Base-by-base conservation (phyloP, 1,284 basidiomycete species). In the Cerrena zonata region DNA sequence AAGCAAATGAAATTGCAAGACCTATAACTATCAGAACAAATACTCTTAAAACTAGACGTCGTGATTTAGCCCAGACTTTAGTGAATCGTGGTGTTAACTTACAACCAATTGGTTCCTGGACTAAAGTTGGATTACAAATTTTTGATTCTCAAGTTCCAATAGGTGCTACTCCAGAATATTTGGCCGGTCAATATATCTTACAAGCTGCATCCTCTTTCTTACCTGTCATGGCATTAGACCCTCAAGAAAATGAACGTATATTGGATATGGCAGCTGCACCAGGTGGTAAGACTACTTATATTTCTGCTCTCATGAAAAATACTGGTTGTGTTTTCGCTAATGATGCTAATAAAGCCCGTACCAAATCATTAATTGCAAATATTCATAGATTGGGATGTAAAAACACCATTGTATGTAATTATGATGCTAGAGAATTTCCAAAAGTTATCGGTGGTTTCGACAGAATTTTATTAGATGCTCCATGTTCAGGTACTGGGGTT, bases 401-500 rank as follows among this genome's bases (percentile, higher is more conserved):
- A 70, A 99, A 99, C 66, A 94, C 99, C 45, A 86, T 97, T 7
- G 86, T 99, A 30, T 98, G 94, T 69, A 96, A 93, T 51, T 95
- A 99, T 64, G 96, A 99, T 63, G 96, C 94, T 3, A 77, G 96
- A 53, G 90, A 98, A 69, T 99, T 99, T 73, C 96, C 96, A n/a
- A 97, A 95, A 68, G 94, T 99, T 42, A 94, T 99, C 72, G 96
- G 95, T 21, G 96, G 96, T 1, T 99, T 99, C 61, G 95, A 99
- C 66, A 79, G 96, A 19, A 94, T 99, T 30, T 72, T 99, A 53
- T 75, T 99, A 51, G 96, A 99, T 69, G 95, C 96, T 38, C 96
- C 96, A 24, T 99, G 96, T 69, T 94, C 90, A 60, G 96, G 96
- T 19, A 99, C 96, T 1, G 96, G 96, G 56, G 95, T 99, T 51